Evolutionary conservation across 768 basidiomycete species (phyloP).

Genomic region (Termitomyces bulborhizus): DNA sequence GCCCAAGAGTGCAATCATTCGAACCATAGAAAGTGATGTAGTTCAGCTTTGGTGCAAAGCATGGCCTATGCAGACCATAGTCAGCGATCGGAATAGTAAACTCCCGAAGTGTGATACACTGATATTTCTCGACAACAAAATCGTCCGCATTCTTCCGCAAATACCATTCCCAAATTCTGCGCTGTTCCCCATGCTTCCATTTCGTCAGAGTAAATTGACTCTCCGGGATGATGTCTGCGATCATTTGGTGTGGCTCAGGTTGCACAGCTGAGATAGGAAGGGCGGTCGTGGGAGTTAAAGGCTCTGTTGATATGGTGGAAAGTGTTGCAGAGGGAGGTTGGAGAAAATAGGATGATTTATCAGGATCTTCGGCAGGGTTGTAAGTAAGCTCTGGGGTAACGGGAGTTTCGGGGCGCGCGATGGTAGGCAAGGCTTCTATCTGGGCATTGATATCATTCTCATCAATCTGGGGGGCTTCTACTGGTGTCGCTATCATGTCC

Average conservation of each 20-base stretch:
- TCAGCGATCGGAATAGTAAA: slow-evolving; percentile 74
- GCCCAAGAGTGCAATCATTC: slow-evolving; percentile 88
- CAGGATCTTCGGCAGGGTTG: slow-evolving; percentile 22
- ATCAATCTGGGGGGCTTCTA: slow-evolving; percentile 17
- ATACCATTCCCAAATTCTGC: slow-evolving; percentile 95
- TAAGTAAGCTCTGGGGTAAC: slow-evolving; percentile 22
- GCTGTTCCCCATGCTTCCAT: slow-evolving; percentile 81
- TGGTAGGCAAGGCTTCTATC: slow-evolving; percentile 49
- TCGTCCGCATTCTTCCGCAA: slow-evolving; percentile 79
- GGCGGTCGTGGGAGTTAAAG: slow-evolving; percentile 9
- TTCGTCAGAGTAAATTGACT: slow-evolving; percentile 65
- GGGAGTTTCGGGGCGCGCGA: slow-evolving; percentile 29
- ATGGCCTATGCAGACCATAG: slow-evolving; percentile 61
- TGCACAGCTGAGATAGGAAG: slow-evolving; percentile 20
- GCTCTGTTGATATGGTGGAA: slow-evolving; percentile 14
- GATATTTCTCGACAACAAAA: slow-evolving; percentile 90
- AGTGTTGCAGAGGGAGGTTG: slow-evolving; percentile 15
- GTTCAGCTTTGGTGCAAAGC: slow-evolving; percentile 67
- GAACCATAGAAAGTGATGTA: slow-evolving; percentile 89
- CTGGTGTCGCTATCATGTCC: slow-evolving; percentile 23
- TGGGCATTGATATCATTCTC: slow-evolving; percentile 58
- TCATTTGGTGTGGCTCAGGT: slow-evolving; percentile 48
- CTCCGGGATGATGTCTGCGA: slow-evolving; percentile 67
- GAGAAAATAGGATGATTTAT: slow-evolving; percentile 28
- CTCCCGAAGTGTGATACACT: slow-evolving; percentile 76